Evolutionary conservation across 2,329 filamentous ascomycete genomes (phyloP).

Genomic region (Botrytis galanthina): DNA sequence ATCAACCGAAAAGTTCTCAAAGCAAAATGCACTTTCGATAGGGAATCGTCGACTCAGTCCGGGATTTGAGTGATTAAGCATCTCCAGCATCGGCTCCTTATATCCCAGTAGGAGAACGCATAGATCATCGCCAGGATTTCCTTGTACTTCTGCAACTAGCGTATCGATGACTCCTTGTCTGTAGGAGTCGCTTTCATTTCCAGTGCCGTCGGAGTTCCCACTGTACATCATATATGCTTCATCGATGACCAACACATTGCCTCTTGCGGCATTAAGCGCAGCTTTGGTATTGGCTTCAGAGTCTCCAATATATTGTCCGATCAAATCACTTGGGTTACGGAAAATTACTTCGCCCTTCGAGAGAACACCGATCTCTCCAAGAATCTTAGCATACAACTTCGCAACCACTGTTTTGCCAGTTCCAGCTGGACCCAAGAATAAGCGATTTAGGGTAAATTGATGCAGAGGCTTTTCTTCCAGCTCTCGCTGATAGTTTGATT

Average conservation of each 20-base stretch:
- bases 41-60: conserved; percentile 66
- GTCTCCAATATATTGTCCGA: conserved; percentile 55
- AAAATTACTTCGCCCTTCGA: conserved; percentile 50
- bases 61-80: conserved; percentile 58
- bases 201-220: conserved; percentile 26
- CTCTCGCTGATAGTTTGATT: conserved; percentile 58
- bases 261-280: conserved; percentile 61
- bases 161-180: conserved; percentile 68
- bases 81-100: conserved; percentile 58
- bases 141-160: conserved; percentile 69
- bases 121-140: conserved; percentile 64
- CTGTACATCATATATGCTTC: conserved; percentile 54
- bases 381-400: conserved; percentile 66
- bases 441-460: conserved; percentile 61
- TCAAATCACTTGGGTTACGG: conserved; percentile 40
- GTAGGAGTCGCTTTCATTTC: conserved; percentile 53
- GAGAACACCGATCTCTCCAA: conserved; percentile 57
- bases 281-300: conserved; percentile 69
- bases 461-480: conserved; percentile 59
- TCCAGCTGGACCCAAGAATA: conserved; percentile 71
- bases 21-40: conserved; percentile 59
- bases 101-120: conserved; percentile 69
- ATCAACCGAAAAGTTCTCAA: conserved; percentile 62
- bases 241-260: conserved; percentile 54
- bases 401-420: conserved; percentile 75